These are phyloP conservation scores for Mucuna pruriens DNA, from an alignment of 306 rosid species.

Conservation along the genomic window DNA sequence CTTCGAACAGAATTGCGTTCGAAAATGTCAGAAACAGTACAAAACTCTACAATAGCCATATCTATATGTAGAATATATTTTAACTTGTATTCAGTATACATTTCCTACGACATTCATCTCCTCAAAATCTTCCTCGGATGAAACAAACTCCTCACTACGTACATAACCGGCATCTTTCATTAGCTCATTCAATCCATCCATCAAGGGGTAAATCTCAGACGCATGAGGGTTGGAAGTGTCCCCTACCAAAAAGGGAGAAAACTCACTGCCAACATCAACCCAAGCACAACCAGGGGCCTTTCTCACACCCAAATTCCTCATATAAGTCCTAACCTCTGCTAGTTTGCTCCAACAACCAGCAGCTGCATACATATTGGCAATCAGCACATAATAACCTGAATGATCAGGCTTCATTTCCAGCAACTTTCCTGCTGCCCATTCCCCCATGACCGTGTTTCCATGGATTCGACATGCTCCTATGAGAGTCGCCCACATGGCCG, in stretches of 20 bases:
- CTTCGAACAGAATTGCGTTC: no score
- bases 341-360: constrained; percentile 78
- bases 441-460: constrained; percentile 67
- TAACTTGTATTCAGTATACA: constrained; percentile 18
- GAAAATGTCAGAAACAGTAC: no score
- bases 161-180: constrained; percentile 63
- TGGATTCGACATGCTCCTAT: constrained; percentile 80
- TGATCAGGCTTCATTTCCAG: constrained; percentile 72
- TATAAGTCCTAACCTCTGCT: constrained; percentile 74
- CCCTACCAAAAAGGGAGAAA: constrained; percentile 66
- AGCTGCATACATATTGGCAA: constrained; percentile 92
- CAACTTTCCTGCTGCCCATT: constrained; percentile 90
- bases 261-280: constrained; percentile 69
- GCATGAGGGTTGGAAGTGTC: constrained; percentile 67
- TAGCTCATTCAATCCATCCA: constrained; percentile 69
- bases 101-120: constrained; percentile 40
- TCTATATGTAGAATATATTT: background rate
- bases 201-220: constrained; percentile 51
- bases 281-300: constrained; percentile 83
- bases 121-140: constrained; percentile 57
- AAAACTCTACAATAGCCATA: background rate
- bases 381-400: constrained; percentile 84
- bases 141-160: constrained; percentile 40
- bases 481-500: constrained; percentile 93
- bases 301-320: constrained; percentile 81